A percentile compares a stretch with the other conserved stretches of the same genome.
These are phyloP conservation scores for Ceriops tagal DNA, from an alignment of 345 rosid species.

Conservation along the genomic window DNA sequence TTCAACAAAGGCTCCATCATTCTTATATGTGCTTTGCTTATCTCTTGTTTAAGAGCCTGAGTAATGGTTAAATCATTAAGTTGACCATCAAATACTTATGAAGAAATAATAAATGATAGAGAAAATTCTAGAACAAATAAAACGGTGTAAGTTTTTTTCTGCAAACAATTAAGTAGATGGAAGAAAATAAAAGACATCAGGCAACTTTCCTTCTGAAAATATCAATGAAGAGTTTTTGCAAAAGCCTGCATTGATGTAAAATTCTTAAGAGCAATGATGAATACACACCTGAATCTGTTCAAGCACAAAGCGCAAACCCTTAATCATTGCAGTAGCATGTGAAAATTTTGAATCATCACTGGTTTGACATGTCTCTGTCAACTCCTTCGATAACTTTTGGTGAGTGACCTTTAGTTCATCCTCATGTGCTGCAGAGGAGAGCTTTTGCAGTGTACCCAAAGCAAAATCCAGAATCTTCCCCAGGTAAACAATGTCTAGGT, in stretches of 20 bases:
- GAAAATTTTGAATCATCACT: conserved; percentile 43
- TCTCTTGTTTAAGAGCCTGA: conserved; percentile 69
- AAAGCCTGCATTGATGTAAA: no score
- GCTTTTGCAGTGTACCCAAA: conserved; percentile 65
- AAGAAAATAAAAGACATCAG: no score
- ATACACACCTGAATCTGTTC: conserved; percentile 75
- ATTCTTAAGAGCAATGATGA: no score
- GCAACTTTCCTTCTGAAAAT: no score
- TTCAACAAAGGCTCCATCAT: conserved; percentile 73
- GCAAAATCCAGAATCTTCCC: conserved; percentile 74
- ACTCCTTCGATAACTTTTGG: conserved; percentile 51
- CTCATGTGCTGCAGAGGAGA: conserved; percentile 71
- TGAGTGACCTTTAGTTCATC: conserved; percentile 50
- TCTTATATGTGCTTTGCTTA: conserved; percentile 65
- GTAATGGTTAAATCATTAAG: no score
- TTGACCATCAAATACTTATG: no score
- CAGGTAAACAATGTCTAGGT: conserved; percentile 64
- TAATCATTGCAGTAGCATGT: conserved; percentile 51
- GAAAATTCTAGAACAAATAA: no score
- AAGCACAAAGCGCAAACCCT: conserved; percentile 75
- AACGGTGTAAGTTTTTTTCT: no score
- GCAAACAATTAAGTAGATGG: no score
- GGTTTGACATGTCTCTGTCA: conserved; percentile 51
- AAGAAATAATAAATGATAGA: no score
- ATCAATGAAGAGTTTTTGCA: no score